Percentiles rank a stretch among this genome's conserved stretches.
These are phyloP conservation scores for Penicillium cataractarum DNA, from an alignment of 495 filamentous ascomycete genomes.

Conservation along the genomic window DNA sequence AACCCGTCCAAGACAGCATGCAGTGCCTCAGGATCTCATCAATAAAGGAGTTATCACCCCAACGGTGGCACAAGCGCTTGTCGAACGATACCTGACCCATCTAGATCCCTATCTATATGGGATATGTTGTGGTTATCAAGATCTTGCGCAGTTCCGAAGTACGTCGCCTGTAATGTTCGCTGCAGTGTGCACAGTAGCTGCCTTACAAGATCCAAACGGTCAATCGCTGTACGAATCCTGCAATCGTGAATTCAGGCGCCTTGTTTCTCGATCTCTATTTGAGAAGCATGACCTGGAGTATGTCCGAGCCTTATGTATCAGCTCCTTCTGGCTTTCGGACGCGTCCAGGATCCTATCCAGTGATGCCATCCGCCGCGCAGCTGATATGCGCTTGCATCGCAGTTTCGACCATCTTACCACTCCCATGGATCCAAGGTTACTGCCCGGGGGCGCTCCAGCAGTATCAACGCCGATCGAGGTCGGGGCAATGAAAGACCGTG, in stretches of 20 bases:
- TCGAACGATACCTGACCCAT: conserved; percentile 42
- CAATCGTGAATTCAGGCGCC: conserved; percentile 45
- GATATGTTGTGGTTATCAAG: conserved; percentile 39
- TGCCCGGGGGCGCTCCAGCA: neutral
- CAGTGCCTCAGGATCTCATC: conserved; percentile 41
- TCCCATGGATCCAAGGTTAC: conserved; percentile 2
- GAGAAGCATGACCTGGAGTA: conserved; percentile 46
- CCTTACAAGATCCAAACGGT: conserved; percentile 41
- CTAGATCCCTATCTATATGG: conserved; percentile 50
- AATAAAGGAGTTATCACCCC: conserved; percentile 37
- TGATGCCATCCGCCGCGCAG: conserved; percentile 47
- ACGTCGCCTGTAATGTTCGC: conserved; percentile 41
- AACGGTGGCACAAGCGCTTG: conserved; percentile 38
- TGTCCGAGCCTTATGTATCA: conserved; percentile 45
- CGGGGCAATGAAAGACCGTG: conserved; percentile 33
- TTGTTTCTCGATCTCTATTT: conserved; percentile 44
- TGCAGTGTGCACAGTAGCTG: conserved; percentile 47
- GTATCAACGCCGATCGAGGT: neutral
- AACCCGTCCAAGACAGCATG: conserved; percentile 19
- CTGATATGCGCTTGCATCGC: conserved; percentile 45
- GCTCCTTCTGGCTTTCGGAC: conserved; percentile 49
- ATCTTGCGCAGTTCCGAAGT: conserved; percentile 33
- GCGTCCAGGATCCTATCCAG: conserved; percentile 47
- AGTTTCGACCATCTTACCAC: conserved; percentile 28
- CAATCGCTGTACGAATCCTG: conserved; percentile 43